Conservation (phyloP, 208 protist genomes). For the Crithidia sp. region DNA sequence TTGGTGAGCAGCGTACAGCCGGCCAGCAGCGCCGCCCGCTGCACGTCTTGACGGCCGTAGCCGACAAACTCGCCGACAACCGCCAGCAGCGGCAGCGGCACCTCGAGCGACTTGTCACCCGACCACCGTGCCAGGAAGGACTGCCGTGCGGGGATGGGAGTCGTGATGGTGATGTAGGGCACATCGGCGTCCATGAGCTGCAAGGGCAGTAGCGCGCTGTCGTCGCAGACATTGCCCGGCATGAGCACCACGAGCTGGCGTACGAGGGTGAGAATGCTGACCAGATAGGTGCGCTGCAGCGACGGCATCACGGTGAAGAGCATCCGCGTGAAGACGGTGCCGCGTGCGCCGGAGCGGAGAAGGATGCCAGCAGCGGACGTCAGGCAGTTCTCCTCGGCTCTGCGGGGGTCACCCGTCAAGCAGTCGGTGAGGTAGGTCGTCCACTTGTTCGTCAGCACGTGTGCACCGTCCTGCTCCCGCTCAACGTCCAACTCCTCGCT, state of each 20-base stretch:
- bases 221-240: slow-evolving; percentile 39
- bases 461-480: slow-evolving; percentile 6
- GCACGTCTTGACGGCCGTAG: slow-evolving; percentile 37
- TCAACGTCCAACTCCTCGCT: neutral
- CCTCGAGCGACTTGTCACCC: slow-evolving; percentile 40
- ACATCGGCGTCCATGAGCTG: slow-evolving; percentile 29
- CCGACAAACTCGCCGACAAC: slow-evolving; percentile 44
- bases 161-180: slow-evolving; percentile 30
- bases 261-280: slow-evolving; percentile 39
- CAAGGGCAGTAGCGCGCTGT: slow-evolving; percentile 45
- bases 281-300: slow-evolving; percentile 22
- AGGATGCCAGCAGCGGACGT: slow-evolving; percentile 43
- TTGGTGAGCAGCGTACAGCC: slow-evolving; percentile 39
- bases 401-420: slow-evolving; percentile 6
- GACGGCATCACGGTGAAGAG: slow-evolving; percentile 40
- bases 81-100: slow-evolving; percentile 43
- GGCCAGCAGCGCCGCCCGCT: slow-evolving; percentile 35
- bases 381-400: slow-evolving; percentile 35
- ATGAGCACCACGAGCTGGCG: slow-evolving; percentile 49
- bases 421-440: slow-evolving; percentile 4
- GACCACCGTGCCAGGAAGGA: slow-evolving; percentile 40
- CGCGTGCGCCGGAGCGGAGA: slow-evolving; percentile 48
- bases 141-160: slow-evolving; percentile 34
- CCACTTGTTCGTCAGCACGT: slow-evolving; percentile 28
- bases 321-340: slow-evolving; percentile 37